Conservation (phyloP, 1,284 basidiomycete species). For the Entoloma clypeatum region DNA sequence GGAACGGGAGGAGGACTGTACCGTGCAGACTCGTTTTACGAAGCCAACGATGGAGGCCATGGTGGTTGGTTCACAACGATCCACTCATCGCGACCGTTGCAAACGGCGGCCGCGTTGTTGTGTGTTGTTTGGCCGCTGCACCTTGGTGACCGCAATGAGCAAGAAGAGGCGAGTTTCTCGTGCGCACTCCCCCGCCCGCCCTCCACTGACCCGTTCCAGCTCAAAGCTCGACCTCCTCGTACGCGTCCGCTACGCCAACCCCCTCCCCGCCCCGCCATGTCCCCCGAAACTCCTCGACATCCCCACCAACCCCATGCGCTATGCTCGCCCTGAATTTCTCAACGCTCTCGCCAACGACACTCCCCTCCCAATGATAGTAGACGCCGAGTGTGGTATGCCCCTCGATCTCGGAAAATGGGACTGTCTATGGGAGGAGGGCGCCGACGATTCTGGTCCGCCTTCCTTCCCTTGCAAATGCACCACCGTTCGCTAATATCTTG, state of each 20-base stretch:
- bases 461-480: not conserved
- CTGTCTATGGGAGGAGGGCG: slow-evolving; percentile 77
- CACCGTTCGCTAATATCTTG: not conserved
- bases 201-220: slow-evolving; percentile 18
- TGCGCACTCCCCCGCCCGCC: not conserved
- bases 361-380: slow-evolving; percentile 88
- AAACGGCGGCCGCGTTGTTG: too few relatives aligned
- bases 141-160: slow-evolving; percentile 19
- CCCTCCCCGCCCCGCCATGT: slow-evolving; percentile 90
- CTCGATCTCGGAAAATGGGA: slow-evolving; percentile 82
- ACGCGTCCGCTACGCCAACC: slow-evolving; percentile 89
- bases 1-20: not conserved
- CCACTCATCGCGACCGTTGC: not conserved
- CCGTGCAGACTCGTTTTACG: slow-evolving; percentile 16
- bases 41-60: slow-evolving; percentile 19
- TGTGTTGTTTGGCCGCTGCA: too few relatives aligned
- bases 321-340: slow-evolving; percentile 81
- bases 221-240: slow-evolving; percentile 85
- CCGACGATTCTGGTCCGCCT: slow-evolving; percentile 59
- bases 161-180: slow-evolving; percentile 19
- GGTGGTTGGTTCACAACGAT: not conserved
- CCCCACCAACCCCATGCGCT: slow-evolving; percentile 80
- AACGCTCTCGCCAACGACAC: slow-evolving; percentile 76
- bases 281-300: slow-evolving; percentile 91
- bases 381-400: slow-evolving; percentile 93